Percentiles rank a stretch among this genome's conserved stretches.
phyloP scores from a whole-genome alignment of 345 rosid species.

The Physaria fendleri region DNA sequence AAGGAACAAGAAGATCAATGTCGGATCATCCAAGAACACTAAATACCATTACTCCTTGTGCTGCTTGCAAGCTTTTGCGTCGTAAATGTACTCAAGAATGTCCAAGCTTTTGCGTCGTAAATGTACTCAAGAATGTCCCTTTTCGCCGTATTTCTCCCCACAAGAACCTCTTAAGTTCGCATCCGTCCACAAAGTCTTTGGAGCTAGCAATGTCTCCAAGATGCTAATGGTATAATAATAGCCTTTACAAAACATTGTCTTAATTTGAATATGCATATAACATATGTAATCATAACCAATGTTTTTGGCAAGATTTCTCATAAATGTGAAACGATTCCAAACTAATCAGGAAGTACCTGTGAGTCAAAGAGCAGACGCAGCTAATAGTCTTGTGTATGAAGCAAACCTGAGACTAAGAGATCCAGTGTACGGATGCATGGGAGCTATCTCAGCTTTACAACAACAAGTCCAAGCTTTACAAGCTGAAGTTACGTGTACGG shows the following conservation, averaged over 20 bases:
- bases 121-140: slow-evolving; percentile 95
- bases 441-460: slow-evolving; percentile 86
- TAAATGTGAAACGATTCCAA: too few species aligned
- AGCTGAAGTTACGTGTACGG: slow-evolving; percentile 69
- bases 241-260: background rate
- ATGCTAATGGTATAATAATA: slow-evolving; percentile 76
- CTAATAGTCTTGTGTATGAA: slow-evolving; percentile 89
- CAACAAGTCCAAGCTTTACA: slow-evolving; percentile 85
- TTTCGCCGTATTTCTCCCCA: slow-evolving; percentile 94
- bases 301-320: too few species aligned
- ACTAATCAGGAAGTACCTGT: slow-evolving; percentile 72
- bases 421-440: slow-evolving; percentile 97
- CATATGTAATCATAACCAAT: too few species aligned
- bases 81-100: too few species aligned
- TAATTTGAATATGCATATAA: background rate
- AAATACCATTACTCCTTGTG: slow-evolving; percentile 88
- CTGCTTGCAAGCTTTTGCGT: slow-evolving; percentile 93
- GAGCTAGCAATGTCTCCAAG: slow-evolving; percentile 98
- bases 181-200: slow-evolving; percentile 90
- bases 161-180: slow-evolving; percentile 95
- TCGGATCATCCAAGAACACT: slow-evolving; percentile 69
- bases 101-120: too few species aligned
- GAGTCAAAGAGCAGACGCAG: slow-evolving; percentile 76
- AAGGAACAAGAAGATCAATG: slow-evolving; percentile 76
- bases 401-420: slow-evolving; percentile 95